Conservation (phyloP, 352 stramenopile genomes). For the Globisporangium megalacanthum region DNA sequence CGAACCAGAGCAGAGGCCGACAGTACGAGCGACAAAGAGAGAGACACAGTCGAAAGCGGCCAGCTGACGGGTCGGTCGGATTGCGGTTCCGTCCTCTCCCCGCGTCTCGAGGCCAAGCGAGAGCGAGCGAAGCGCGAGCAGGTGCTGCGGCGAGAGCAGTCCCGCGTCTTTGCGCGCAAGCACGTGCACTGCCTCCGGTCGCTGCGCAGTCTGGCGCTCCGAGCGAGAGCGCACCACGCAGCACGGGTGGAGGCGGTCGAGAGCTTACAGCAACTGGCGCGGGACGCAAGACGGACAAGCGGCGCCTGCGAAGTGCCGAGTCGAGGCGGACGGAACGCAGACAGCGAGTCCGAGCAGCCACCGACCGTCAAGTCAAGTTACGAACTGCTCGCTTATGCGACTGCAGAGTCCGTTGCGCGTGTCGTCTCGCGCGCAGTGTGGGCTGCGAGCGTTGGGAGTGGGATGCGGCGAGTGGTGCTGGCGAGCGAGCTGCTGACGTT, state of each 20-base stretch:
- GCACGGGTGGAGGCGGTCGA: slow-evolving; percentile 3
- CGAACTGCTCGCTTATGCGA: not conserved
- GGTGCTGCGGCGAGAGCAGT: slow-evolving; percentile 9
- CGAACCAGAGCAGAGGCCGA: slow-evolving; percentile 1
- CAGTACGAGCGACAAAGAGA: not conserved
- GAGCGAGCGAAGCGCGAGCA: slow-evolving; percentile 6
- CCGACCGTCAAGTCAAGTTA: not conserved
- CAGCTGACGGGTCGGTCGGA: not conserved
- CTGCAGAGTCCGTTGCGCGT: not conserved
- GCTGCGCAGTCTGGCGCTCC: slow-evolving; percentile 4
- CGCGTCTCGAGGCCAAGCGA: slow-evolving; percentile 1
- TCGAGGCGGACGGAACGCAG: no score
- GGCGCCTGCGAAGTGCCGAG: no score
- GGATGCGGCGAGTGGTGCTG: not conserved
- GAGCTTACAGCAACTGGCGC: slow-evolving; percentile 1
- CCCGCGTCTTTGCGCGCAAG: slow-evolving; percentile 14
- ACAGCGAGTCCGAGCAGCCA: no score
- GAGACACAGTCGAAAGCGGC: not conserved
- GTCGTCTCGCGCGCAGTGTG: not conserved
- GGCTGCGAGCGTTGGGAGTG: not conserved
- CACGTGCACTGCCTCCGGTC: slow-evolving; percentile 12
- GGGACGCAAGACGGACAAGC: no score
- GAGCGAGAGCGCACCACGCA: slow-evolving; percentile 9
- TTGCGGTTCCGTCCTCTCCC: slow-evolving; percentile 3
- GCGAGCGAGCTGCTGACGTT: not conserved